Conservation (phyloP, 2,329 filamentous ascomycete species). For the Diaporthe destruens region DNA sequence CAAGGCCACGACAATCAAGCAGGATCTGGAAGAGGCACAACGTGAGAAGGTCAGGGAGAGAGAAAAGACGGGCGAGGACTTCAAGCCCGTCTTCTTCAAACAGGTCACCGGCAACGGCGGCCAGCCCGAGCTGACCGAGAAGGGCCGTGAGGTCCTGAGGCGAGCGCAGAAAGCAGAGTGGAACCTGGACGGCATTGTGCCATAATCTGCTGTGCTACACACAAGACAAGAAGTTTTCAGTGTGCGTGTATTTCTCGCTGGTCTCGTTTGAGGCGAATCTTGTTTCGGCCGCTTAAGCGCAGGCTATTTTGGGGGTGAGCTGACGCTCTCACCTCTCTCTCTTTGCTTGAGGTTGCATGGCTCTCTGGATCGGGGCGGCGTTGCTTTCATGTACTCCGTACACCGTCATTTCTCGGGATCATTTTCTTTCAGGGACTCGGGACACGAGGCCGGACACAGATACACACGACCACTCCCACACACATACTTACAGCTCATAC, state of each 20-base stretch:
- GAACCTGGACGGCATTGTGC: constrained; percentile 60
- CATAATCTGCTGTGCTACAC: constrained; percentile 18
- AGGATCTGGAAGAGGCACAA: constrained; percentile 92
- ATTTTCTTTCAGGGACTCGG: background rate
- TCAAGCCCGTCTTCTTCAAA: constrained; percentile 90
- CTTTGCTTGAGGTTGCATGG: constrained; percentile 36
- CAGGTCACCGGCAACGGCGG: constrained; percentile 68
- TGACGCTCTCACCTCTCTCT: constrained; percentile 20
- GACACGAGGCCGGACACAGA: constrained; percentile 9
- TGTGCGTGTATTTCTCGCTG: background rate
- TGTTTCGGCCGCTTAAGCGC: background rate
- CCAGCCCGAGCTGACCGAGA: constrained; percentile 67
- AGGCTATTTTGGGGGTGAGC: background rate
- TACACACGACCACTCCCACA: constrained; percentile 18
- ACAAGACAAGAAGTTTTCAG: background rate
- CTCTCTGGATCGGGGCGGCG: constrained; percentile 34
- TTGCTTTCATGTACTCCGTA: constrained; percentile 15
- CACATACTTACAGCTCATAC: constrained; percentile 18
- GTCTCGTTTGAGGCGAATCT: background rate
- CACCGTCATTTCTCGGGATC: constrained; percentile 14
- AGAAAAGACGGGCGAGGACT: constrained; percentile 76
- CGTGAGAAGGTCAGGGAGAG: constrained; percentile 86
- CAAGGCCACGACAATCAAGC: constrained; percentile 87
- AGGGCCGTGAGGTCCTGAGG: constrained; percentile 63
- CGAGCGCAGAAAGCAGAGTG: constrained; percentile 67